Evolutionary conservation across 2,329 filamentous ascomycete genomes (phyloP).

Genomic region (Trichophyton simii): DNA sequence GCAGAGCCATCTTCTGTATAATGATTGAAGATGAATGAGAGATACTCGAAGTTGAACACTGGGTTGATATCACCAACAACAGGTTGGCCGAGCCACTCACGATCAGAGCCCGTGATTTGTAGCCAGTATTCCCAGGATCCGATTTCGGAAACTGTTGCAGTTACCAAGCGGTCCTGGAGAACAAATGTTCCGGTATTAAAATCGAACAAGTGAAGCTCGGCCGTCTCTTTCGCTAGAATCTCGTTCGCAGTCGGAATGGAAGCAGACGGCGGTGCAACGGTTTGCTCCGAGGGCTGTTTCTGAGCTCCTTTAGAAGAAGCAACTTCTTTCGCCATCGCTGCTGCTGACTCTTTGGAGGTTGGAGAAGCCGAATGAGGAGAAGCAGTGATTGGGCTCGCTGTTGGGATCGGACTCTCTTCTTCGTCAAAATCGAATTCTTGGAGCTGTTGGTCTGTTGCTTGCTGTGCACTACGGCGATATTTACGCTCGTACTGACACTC

Average conservation of each 20-base stretch:
- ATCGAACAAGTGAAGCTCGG: constrained; percentile 88
- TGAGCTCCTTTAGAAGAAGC: constrained; percentile 30
- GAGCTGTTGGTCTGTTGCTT: constrained; percentile 70
- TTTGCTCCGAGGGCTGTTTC: constrained; percentile 37
- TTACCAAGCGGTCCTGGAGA: constrained; percentile 60
- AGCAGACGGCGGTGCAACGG: constrained; percentile 48
- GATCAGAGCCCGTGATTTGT: constrained; percentile 62
- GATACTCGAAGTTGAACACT: constrained; percentile 95
- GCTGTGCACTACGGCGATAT: constrained; percentile 65
- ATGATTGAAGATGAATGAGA: constrained; percentile 99
- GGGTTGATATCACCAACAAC: constrained; percentile 88
- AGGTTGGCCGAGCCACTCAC: constrained; percentile 75
- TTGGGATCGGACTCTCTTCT: constrained; percentile 47
- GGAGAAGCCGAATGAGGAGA: constrained; percentile 24
- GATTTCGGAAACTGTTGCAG: constrained; percentile 69
- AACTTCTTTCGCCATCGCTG: constrained; percentile 35
- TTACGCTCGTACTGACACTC: constrained; percentile 98
- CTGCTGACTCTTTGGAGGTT: constrained; percentile 30
- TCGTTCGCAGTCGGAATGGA: constrained; percentile 56
- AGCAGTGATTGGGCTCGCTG: constrained; percentile 45
- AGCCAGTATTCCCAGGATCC: constrained; percentile 95
- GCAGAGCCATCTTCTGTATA: constrained; percentile 79
- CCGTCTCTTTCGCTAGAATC: constrained; percentile 60
- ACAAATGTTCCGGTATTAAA: constrained; percentile 77
- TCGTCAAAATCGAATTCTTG: constrained; percentile 63